Evolutionary conservation across 2,329 filamentous ascomycete species (phyloP).

Genomic region (Calonectria henricotiae): DNA sequence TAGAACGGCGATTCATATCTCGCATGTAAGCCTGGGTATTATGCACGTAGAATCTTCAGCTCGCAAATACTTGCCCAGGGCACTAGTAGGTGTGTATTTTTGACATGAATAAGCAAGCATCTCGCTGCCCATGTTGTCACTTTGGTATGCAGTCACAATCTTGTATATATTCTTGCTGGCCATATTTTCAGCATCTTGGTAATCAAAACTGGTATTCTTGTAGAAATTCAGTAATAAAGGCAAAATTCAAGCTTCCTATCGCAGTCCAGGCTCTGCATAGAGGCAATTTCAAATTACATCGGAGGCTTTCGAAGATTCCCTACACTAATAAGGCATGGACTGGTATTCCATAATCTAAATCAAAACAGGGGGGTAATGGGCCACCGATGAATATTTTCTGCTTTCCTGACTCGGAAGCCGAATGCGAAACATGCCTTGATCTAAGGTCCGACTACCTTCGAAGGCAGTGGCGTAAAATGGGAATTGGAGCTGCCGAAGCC

Average conservation of each 20-base stretch:
- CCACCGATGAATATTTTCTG: neutral
- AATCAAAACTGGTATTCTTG: too few relatives aligned
- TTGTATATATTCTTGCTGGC: neutral
- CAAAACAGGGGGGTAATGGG: neutral
- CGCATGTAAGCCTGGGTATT: neutral
- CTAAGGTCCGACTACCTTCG: neutral
- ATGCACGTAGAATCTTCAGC: too few relatives aligned
- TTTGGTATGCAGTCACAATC: neutral
- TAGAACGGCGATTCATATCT: neutral
- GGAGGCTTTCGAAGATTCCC: neutral
- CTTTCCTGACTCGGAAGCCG: neutral
- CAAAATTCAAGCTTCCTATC: neutral
- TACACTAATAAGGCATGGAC: neutral
- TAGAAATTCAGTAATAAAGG: too few relatives aligned
- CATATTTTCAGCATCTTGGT: too few relatives aligned
- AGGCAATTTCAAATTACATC: neutral
- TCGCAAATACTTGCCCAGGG: too few relatives aligned
- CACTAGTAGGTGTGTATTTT: too few relatives aligned
- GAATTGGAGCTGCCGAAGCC: neutral
- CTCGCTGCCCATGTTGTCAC: neutral
- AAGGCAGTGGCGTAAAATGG: slow-evolving; percentile 4
- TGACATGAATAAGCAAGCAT: neutral
- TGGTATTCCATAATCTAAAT: neutral
- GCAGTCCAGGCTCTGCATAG: too few relatives aligned
- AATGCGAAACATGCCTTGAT: slow-evolving; percentile 6